Conservation (phyloP, 2,329 filamentous ascomycete species). For the Ophiosphaerella narmari region DNA sequence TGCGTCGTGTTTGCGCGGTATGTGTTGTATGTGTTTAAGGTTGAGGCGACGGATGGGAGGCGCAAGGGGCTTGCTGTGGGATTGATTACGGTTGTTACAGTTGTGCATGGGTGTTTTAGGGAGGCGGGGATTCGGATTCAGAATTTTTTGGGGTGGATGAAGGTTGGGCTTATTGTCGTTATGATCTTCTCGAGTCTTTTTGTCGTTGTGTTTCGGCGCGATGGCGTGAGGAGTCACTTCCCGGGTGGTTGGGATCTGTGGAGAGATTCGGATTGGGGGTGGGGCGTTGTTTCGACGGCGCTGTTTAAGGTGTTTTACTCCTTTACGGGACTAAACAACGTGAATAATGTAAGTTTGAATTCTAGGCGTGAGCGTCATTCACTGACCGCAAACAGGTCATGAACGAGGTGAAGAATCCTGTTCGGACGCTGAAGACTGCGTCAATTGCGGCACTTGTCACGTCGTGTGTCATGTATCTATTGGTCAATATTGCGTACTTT, state of each 20-base stretch:
- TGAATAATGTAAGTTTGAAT: constrained; percentile 57
- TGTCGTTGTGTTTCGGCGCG: constrained; percentile 37
- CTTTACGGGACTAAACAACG: constrained; percentile 68
- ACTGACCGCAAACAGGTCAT: constrained; percentile 52
- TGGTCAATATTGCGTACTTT: constrained; percentile 68
- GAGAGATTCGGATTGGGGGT: constrained; percentile 70
- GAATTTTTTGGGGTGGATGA: constrained; percentile 48
- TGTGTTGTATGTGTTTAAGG: constrained; percentile 61
- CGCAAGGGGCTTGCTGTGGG: constrained; percentile 57
- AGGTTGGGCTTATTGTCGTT: constrained; percentile 44
- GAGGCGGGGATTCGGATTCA: constrained; percentile 45
- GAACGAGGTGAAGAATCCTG: constrained; percentile 71
- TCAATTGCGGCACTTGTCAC: constrained; percentile 64
- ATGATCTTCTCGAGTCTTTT: constrained; percentile 47
- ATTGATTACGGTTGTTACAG: constrained; percentile 45
- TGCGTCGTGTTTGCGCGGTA: constrained; percentile 73
- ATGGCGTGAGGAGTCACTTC: constrained; percentile 26
- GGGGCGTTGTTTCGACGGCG: constrained; percentile 68
- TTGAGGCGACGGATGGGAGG: constrained; percentile 56
- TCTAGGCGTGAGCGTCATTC: no score
- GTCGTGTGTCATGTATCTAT: constrained; percentile 66
- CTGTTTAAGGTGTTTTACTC: constrained; percentile 72
- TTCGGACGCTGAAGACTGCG: constrained; percentile 67
- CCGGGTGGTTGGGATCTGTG: constrained; percentile 60
- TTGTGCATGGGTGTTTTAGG: constrained; percentile 46